phyloP scores from a whole-genome alignment of 805 yeast genomes.

The Kluyveromyces starmeri region DNA sequence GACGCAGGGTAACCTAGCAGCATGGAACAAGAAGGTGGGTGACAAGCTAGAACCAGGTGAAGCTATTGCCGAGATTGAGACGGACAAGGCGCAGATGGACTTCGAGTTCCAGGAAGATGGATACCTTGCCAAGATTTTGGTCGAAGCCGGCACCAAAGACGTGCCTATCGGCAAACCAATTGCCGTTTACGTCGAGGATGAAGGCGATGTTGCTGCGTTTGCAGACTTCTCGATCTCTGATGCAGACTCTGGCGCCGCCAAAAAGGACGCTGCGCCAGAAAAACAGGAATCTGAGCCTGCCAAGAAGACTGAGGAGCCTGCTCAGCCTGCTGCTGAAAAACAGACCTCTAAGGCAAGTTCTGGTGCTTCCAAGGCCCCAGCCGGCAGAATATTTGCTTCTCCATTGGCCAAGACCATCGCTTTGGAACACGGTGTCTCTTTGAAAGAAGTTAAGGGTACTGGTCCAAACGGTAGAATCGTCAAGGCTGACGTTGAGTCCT shows the following conservation, averaged over 20 bases:
- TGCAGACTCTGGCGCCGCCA: conserved; percentile 34
- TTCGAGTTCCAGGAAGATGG: conserved; percentile 98
- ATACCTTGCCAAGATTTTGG: conserved; percentile 74
- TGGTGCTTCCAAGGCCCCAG: conserved; percentile 32
- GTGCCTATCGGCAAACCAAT: conserved; percentile 92
- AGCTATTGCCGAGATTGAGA: conserved; percentile 91
- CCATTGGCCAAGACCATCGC: conserved; percentile 93
- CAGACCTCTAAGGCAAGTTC: conserved; percentile 23
- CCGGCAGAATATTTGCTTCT: conserved; percentile 77
- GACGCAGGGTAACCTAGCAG: conserved; percentile 89
- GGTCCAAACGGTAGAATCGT: conserved; percentile 95
- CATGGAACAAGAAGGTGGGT: conserved; percentile 86
- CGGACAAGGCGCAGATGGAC: conserved; percentile 97
- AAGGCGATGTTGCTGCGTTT: conserved; percentile 78
- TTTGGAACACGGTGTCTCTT: conserved; percentile 80
- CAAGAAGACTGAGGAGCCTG: conserved; percentile 19
- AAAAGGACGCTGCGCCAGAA: conserved; percentile 31
- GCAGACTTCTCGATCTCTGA: conserved; percentile 82
- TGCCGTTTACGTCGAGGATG: conserved; percentile 91
- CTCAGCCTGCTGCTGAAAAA: conserved; percentile 22
- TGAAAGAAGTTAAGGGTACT: conserved; percentile 78
- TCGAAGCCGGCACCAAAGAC: conserved; percentile 80
- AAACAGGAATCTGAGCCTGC: conserved; percentile 23
- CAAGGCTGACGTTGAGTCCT: conserved; percentile 80
- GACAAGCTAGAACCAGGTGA: conserved; percentile 88